A percentile compares a stretch with the other conserved stretches of the same genome.
These are phyloP conservation scores for Sugiyamaella floridensis DNA, from an alignment of 805 yeast species.

Conservation along the genomic window DNA sequence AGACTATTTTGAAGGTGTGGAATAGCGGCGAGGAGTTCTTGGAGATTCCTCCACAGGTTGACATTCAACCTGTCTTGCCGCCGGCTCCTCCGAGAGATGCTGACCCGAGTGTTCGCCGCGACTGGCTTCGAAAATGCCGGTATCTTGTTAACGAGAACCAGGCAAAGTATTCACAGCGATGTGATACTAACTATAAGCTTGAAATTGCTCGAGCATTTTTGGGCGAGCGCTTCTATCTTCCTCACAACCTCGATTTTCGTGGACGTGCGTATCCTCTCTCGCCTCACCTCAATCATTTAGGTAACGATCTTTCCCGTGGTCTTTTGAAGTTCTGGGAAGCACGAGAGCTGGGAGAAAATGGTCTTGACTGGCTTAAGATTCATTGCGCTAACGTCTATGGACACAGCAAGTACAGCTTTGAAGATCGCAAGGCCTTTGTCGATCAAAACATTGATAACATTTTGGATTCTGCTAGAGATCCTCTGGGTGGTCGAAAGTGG, in stretches of 20 bases:
- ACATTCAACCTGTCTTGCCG: conserved; percentile 43
- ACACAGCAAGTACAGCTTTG: conserved; percentile 46
- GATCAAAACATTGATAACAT: conserved; percentile 42
- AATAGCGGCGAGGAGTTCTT: conserved; percentile 70
- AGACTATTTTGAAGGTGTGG: conserved; percentile 74
- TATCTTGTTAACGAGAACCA: conserved; percentile 53
- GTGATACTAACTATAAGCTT: conserved; percentile 87
- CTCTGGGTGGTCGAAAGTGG: conserved; percentile 43
- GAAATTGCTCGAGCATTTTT: conserved; percentile 92
- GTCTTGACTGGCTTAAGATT: conserved; percentile 54
- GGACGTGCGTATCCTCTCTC: conserved; percentile 61
- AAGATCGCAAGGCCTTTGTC: conserved; percentile 44
- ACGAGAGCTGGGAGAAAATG: conserved; percentile 43
- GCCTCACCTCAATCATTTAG: conserved; percentile 58
- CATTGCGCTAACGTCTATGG: conserved; percentile 58
- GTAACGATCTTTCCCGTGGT: conserved; percentile 54
- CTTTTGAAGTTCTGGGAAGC: conserved; percentile 57
- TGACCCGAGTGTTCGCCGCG: conserved; percentile 64
- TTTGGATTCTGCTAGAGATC: conserved; percentile 41
- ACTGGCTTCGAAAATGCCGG: conserved; percentile 60
- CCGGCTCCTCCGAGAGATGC: conserved; percentile 55
- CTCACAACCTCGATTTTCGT: conserved; percentile 58
- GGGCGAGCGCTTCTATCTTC: conserved; percentile 54
- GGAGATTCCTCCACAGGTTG: conserved; percentile 57
- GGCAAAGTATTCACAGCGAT: conserved; percentile 74